Evolutionary conservation across 2,329 filamentous ascomycete species (phyloP), one percentile per base, ranked within the genome.

Genomic region (Chrysosporium queenslandicum): DNA sequence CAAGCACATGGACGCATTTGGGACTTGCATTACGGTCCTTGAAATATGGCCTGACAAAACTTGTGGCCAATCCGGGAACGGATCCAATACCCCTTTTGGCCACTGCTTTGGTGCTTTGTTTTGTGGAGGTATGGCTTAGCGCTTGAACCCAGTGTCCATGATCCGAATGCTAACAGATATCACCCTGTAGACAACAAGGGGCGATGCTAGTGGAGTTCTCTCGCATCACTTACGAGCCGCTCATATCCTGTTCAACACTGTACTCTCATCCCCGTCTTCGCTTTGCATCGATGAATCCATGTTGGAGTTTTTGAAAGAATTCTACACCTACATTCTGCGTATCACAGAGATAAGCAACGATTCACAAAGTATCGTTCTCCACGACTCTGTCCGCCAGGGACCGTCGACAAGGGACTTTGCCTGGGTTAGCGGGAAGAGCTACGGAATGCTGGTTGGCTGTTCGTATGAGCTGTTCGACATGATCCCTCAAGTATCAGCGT

Each of bases 231-330:
- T 53, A 34, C 46, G 39, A 49, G 52, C 52, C 3, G 52, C 52
- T 5, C 52, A 53, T 37, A 53, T 50, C 18, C 40, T 53, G 1
- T 53, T 53, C 30, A 50, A 46, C n/a, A 42, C 30, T 4, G 39
- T 50, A 9, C 40, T 50, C 23, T 36, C 45, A 11, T 53, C 52
- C 14, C 52, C 46, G 11, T 37, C 52, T 25, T 45, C 40, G 23
- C 30, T 39, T 12, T 29, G 37, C 16, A 49, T 53, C 16, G 52
- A 53, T 45, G 43, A 49, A 32, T 53, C 52, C 4, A 42, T 53
- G 36, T 46, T 53, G 21, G 52, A 50, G 25, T 50, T 53, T 18
- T n/a, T 53, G n/a, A 53, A 53, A 34, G 52, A 53, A 40, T 53
- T 53, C 27, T 53, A 53, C n/a, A 50, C 39, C 6, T 53, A 53